Evolutionary conservation across 1,284 basidiomycete genomes (phyloP), one percentile per base, ranked within the genome.

Genomic region (Sporisorium scitamineum): DNA sequence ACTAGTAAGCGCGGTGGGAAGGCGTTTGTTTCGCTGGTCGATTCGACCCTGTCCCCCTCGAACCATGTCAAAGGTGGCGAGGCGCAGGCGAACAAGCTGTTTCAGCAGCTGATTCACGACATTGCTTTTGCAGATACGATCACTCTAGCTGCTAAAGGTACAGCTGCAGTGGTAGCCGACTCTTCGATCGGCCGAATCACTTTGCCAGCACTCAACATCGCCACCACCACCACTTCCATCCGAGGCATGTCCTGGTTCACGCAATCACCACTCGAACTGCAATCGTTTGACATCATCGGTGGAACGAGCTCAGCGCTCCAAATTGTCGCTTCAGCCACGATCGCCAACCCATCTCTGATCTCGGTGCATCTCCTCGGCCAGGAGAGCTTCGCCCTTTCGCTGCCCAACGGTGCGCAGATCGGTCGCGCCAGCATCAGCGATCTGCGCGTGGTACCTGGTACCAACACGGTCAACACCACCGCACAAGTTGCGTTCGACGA

Each of bases 131-230:
- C 86, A 89, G 69, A 90, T 88, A 58, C 68, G 18, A 87, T 88
- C 27, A 82, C 88, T 3, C 92, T 93, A 85, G 85, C 87, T 41
- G 88, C 92, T 51, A 86, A 90, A 54, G 92, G 92, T 13, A 87
- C 88, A 64, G 89, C 92, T 37, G 86, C 87, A 16, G 90, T 92
- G 1, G 83, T 92, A 5, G 90, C 91, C 29, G 90, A 89, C 78
- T 89, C 89, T 79, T 90, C 89, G 78, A 87, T 93, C 61, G 92
- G 92, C 31, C 65, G 65, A 3, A 89, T 93, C 60, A 90, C 89
- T 10, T 87, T 93, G 11, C 88, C 91, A 79, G 88, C 90, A 1
- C 92, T 93, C 82, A 89, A 89, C 68, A 91, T 93, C 83, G 90
- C 91, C 74, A 92, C 92, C 7, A 87, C 90, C 7, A 87, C 90